Evolutionary conservation across 2,329 filamentous ascomycete genomes (phyloP), one percentile per base, ranked within the genome.

Genomic region (Rhytidhysteron rufulum): DNA sequence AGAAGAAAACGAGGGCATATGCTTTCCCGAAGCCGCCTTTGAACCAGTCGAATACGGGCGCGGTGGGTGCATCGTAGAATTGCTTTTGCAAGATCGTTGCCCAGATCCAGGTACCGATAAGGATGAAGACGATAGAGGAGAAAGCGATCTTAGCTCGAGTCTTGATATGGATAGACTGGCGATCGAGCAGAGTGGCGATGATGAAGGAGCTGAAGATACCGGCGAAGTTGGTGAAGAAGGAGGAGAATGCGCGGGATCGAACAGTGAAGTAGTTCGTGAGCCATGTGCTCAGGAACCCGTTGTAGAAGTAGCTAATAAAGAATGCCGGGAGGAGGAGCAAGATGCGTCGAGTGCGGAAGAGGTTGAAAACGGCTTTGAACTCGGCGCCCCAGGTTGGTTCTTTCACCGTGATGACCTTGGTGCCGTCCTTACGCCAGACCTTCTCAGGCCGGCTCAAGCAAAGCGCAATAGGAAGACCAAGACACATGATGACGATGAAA

Each of bases 181-280:
- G 59, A 47, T 75, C 72, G 45, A 66, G 70, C 47, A 73, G 68
- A 59, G 66, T 71, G 2, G 71, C 71, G 63, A 66, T 72, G 31
- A 71, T 66, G 21, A 71, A 60, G 37, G 73, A 72, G 29, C 69
- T 69, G 11, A 58, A 48, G 0, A 67, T 66, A 0, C 70, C 71
- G 1, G 63, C 67, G n/a, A 75, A 52, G 6, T 70, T 70, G 0
- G 72, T 71, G 1, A 66, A 62, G 36, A 77, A 51, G 1, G 69
- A 66, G 1, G 66, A 67, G 3, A 76, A 56, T 1, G 73, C 69
- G 3, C 73, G 62, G 0, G 73, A 59, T 2, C 73, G 66, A 4
- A 76, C 73, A 5, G 70, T 73, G 45, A 76, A 75, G 55, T 75
- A 77, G 10, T 67, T 70, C 8, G 73, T 69, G 13, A 75, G 63